phyloP scores from a whole-genome alignment of 345 rosid species.

The Bruguiera parviflora region DNA sequence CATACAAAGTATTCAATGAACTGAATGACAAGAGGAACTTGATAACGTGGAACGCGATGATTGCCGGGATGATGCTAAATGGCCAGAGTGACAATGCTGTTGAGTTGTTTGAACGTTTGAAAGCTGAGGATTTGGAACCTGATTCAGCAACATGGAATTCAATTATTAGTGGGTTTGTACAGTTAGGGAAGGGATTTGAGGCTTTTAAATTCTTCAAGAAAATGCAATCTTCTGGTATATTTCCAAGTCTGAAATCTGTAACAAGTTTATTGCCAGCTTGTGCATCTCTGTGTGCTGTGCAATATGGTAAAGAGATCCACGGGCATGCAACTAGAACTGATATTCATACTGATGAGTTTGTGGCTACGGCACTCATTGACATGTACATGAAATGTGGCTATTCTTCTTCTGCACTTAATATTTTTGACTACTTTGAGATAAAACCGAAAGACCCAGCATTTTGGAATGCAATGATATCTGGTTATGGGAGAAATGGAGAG shows the following conservation, averaged over 20 bases:
- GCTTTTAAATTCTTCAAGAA: constrained; percentile 51
- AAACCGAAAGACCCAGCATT: constrained; percentile 59
- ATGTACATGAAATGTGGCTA: constrained; percentile 66
- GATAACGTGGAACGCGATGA: constrained; percentile 57
- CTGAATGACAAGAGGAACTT: constrained; percentile 41
- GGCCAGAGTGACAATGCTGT: constrained; percentile 43
- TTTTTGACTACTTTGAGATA: constrained; percentile 40
- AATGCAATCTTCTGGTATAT: constrained; percentile 41
- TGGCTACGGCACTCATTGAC: constrained; percentile 50
- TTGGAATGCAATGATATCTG: constrained; percentile 77
- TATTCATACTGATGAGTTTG: constrained; percentile 34
- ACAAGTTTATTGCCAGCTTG: constrained; percentile 65
- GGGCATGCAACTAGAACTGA: constrained; percentile 43
- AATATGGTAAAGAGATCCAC: constrained; percentile 57
- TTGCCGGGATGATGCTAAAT: constrained; percentile 60
- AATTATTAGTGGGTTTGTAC: constrained; percentile 58
- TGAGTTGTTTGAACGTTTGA: constrained; percentile 44
- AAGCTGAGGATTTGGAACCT: constrained; percentile 45
- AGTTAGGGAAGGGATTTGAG: constrained; percentile 41
- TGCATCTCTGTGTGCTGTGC: constrained; percentile 42
- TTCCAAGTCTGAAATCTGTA: constrained; percentile 49
- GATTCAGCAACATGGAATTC: constrained; percentile 75
- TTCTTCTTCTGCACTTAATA: constrained; percentile 36
- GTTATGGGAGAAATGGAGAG: constrained; percentile 67
- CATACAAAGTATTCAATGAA: constrained; percentile 40